Evolutionary conservation across 495 filamentous ascomycete species (phyloP).

Genomic region (Aspergillus sclerotiicarbonarius): DNA sequence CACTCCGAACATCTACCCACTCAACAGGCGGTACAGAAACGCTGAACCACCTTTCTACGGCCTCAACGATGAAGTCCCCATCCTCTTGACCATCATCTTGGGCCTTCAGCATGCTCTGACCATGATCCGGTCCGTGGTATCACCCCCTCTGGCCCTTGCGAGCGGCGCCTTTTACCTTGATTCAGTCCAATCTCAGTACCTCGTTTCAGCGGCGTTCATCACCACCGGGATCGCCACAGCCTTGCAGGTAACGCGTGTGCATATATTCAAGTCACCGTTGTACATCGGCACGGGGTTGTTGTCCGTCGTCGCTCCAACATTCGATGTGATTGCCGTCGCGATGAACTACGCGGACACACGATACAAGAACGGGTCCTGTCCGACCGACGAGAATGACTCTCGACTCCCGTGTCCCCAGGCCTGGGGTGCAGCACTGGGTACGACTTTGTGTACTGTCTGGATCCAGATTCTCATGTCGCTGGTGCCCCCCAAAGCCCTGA

Average conservation of each 20-base stretch:
- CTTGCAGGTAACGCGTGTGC: conserved; percentile 81
- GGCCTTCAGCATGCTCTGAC: conserved; percentile 64
- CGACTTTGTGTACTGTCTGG: conserved; percentile 53
- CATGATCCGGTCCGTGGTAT: conserved; percentile 59
- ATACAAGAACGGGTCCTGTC: conserved; percentile 74
- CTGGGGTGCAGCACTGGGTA: conserved; percentile 82
- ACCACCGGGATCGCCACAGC: conserved; percentile 73
- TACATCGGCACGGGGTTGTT: conserved; percentile 80
- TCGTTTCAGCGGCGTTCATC: conserved; percentile 81
- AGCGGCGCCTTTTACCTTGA: conserved; percentile 62
- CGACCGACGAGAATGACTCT: conserved; percentile 56
- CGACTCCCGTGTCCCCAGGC: conserved; percentile 73
- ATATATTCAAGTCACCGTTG: conserved; percentile 71
- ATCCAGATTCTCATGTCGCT: conserved; percentile 34
- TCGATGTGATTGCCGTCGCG: conserved; percentile 77
- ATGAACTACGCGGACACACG: conserved; percentile 71
- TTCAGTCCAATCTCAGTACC: conserved; percentile 61
- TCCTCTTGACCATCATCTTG: conserved; percentile 66
- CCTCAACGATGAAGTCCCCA: conserved; percentile 74
- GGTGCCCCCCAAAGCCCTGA: conserved; percentile 55
- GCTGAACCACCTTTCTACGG: conserved; percentile 76
- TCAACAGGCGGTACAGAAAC: conserved; percentile 64
- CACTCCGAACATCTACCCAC: conserved; percentile 67
- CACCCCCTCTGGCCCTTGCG: conserved; percentile 76
- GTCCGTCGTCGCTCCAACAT: conserved; percentile 79